Percentiles rank a stretch among this genome's conserved stretches.
Evolutionary conservation across 106 monocot species (phyloP).

Genomic region (Agapanthus africanus): DNA sequence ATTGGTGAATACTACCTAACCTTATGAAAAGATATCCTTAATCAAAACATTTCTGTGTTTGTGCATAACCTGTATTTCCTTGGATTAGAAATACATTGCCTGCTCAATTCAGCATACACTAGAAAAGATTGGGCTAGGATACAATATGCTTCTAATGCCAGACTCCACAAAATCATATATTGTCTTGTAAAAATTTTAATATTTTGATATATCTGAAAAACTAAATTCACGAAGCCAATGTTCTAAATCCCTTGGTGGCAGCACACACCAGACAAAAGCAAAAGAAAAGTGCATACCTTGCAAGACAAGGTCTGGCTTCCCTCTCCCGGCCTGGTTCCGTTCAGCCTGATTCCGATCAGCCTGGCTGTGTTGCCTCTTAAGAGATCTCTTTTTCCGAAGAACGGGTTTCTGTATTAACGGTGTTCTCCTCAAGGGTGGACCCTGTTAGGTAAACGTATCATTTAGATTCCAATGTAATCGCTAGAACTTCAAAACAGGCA

Average conservation of each 20-base stretch:
- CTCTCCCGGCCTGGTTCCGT: slow-evolving; percentile 16
- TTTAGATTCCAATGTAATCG: not conserved
- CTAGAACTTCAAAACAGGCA: not conserved
- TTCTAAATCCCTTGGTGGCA: not conserved
- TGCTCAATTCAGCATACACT: no score
- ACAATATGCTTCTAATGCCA: no score
- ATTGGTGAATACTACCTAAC: no score
- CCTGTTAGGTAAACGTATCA: slow-evolving; percentile 19
- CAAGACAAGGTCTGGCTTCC: slow-evolving; percentile 30
- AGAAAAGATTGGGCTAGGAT: no score
- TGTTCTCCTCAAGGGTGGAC: slow-evolving; percentile 28
- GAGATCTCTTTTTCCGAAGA: slow-evolving; percentile 71
- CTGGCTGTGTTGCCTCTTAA: slow-evolving; percentile 75
- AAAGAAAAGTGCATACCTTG: slow-evolving; percentile 27
- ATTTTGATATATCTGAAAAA: no score
- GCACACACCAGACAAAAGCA: not conserved
- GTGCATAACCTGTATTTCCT: no score
- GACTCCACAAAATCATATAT: not conserved
- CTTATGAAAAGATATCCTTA: no score
- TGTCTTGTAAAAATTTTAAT: no score
- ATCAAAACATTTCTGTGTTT: no score
- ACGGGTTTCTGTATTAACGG: slow-evolving; percentile 27
- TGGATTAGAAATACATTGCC: no score
- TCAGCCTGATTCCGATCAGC: slow-evolving; percentile 22
- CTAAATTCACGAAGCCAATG: not conserved